Conservation (phyloP, 2,329 filamentous ascomycete genomes). For the Claviceps quebecensis region DNA sequence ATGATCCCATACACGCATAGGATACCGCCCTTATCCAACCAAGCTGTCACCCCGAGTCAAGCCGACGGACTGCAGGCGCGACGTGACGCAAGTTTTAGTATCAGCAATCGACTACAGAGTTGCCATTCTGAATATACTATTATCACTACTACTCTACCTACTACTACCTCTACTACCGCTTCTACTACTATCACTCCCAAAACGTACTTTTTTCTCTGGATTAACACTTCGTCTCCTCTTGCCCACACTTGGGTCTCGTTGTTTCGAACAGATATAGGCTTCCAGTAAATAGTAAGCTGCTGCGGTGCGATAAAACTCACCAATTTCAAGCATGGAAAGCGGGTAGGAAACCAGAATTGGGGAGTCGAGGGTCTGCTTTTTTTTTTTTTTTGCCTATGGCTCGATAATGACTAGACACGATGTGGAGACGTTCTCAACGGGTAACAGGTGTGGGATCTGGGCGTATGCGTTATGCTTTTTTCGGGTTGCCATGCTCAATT, state of each 20-base stretch:
- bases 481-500: not conserved
- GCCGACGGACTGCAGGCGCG: not conserved
- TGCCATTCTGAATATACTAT: slow-evolving; percentile 2
- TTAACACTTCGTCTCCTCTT: not conserved
- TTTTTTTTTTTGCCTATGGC: not conserved
- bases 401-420: not conserved
- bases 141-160: slow-evolving; percentile 1
- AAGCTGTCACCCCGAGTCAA: not conserved
- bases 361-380: not conserved
- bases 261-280: not conserved
- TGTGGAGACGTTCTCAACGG: slow-evolving; percentile 1
- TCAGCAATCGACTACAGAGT: not conserved
- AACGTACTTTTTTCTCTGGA: too few relatives aligned
- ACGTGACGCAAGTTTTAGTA: not conserved
- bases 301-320: not conserved
- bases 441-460: not conserved
- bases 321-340: not conserved
- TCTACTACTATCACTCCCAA: too few relatives aligned
- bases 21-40: not conserved
- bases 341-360: not conserved
- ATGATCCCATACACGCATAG: not conserved
- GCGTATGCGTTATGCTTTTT: not conserved
- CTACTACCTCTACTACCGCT: not conserved
- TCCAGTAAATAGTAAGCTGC: not conserved
- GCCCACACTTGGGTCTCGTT: not conserved